Conservation (phyloP, 2,329 filamentous ascomycete species). For the Botrytis squamosa region DNA sequence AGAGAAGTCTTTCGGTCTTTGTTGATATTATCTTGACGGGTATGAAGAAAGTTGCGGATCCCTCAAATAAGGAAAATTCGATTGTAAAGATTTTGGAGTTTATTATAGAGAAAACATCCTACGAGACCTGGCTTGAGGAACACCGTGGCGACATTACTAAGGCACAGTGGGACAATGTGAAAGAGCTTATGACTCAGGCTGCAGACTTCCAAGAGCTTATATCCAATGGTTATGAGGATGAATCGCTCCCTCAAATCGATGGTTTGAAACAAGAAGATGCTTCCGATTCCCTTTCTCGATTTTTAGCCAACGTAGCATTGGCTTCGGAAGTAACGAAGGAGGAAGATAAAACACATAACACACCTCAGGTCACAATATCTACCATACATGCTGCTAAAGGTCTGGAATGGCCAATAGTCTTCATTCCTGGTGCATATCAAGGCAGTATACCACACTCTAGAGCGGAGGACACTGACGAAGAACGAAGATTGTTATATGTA, state of each 20-base stretch:
- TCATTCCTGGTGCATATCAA: slow-evolving; percentile 84
- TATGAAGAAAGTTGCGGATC: slow-evolving; percentile 50
- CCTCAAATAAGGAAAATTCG: slow-evolving; percentile 24
- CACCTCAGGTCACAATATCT: slow-evolving; percentile 77
- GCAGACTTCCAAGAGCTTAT: slow-evolving; percentile 58
- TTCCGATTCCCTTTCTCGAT: slow-evolving; percentile 64
- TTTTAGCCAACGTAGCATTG: slow-evolving; percentile 88
- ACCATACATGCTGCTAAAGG: slow-evolving; percentile 97
- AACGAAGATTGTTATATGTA: slow-evolving; percentile 86
- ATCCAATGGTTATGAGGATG: slow-evolving; percentile 46
- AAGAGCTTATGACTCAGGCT: slow-evolving; percentile 81
- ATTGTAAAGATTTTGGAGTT: slow-evolving; percentile 48
- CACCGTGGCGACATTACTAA: slow-evolving; percentile 74
- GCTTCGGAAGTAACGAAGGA: slow-evolving; percentile 73
- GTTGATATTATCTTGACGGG: slow-evolving; percentile 59
- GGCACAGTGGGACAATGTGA: slow-evolving; percentile 80
- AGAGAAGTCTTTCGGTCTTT: slow-evolving; percentile 57
- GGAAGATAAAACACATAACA: slow-evolving; percentile 54
- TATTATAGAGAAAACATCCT: slow-evolving; percentile 63
- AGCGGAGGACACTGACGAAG: slow-evolving; percentile 82
- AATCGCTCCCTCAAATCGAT: slow-evolving; percentile 65
- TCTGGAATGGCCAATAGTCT: slow-evolving; percentile 93
- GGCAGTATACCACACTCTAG: slow-evolving; percentile 88
- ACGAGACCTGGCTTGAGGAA: slow-evolving; percentile 70
- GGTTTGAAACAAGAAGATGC: slow-evolving; percentile 68